Conservation (phyloP, 2,329 filamentous ascomycete genomes). For the Clonostachys chloroleuca region DNA sequence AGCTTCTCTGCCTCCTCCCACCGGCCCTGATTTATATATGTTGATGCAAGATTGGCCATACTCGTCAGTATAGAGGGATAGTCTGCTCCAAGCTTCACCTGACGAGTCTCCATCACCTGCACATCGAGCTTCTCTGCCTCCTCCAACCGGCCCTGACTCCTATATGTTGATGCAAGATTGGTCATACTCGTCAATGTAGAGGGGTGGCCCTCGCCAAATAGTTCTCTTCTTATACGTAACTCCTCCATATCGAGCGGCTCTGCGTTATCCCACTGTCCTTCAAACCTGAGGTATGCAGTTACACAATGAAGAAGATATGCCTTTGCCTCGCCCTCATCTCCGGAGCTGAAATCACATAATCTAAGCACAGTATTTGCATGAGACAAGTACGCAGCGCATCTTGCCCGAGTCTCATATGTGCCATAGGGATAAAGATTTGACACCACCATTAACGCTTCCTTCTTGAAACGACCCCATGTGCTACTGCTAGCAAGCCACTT, state of each 20-base stretch:
- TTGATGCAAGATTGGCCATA: constrained; percentile 7
- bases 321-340: too few relatives aligned
- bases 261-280: too few relatives aligned
- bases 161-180: too few relatives aligned
- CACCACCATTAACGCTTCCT: constrained; percentile 12
- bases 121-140: constrained; percentile 2
- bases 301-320: too few relatives aligned
- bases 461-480: constrained; percentile 4
- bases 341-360: too few relatives aligned
- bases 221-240: too few relatives aligned
- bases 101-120: constrained; percentile 4
- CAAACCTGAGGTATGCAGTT: too few relatives aligned
- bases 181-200: too few relatives aligned
- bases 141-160: neutral
- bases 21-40: constrained; percentile 2
- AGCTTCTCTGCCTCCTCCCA: constrained; percentile 9
- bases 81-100: constrained; percentile 1
- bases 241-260: too few relatives aligned
- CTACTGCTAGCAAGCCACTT: constrained; percentile 15
- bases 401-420: constrained; percentile 2
- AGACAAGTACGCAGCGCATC: too few relatives aligned
- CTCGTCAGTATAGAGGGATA: constrained; percentile 6
- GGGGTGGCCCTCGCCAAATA: too few relatives aligned
- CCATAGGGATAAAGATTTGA: constrained; percentile 11
- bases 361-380: too few relatives aligned